Evolutionary conservation across 23 red algal genomes (phyloP).

Genomic region (Gracilaria caudata): DNA sequence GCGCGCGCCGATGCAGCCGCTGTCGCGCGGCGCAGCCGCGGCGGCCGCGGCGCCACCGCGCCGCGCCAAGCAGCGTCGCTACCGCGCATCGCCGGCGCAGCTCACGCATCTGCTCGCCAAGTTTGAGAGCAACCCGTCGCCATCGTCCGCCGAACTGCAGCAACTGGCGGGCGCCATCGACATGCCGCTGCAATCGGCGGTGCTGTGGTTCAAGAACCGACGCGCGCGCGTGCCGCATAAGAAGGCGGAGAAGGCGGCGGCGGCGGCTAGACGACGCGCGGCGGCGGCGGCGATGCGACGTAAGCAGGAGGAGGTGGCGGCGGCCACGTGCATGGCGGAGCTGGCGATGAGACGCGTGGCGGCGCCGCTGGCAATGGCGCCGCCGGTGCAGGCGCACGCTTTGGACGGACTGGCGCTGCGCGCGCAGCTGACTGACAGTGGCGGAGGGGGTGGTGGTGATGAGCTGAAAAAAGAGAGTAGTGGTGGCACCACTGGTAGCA

Average conservation of each 20-base stretch:
- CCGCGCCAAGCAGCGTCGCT: slow-evolving; percentile 66
- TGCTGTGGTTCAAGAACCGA: slow-evolving; percentile 85
- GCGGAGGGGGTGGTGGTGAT: neutral
- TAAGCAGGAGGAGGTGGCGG: slow-evolving; percentile 16
- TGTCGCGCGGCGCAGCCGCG: neutral
- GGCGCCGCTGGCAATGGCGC: neutral
- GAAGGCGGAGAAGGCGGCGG: slow-evolving; percentile 45
- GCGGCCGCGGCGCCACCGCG: neutral
- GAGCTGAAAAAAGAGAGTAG: too few species aligned
- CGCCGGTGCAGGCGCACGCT: neutral
- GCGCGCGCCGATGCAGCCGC: neutral
- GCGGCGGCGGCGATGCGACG: neutral
- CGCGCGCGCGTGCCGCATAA: slow-evolving; percentile 78
- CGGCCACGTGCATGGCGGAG: slow-evolving; percentile 12
- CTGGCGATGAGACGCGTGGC: neutral
- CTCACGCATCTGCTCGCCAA: slow-evolving; percentile 56
- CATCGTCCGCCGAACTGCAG: slow-evolving; percentile 56
- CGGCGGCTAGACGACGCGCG: neutral
- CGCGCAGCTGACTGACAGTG: neutral
- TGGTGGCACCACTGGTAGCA: neutral
- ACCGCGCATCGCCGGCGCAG: slow-evolving; percentile 72
- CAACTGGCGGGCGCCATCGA: slow-evolving; percentile 55
- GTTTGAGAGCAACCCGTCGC: slow-evolving; percentile 64
- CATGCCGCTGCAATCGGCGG: slow-evolving; percentile 71
- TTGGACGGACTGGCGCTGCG: neutral